Percentiles rank a stretch among this genome's conserved stretches.
Conservation (phyloP, 306 rosid genomes). For the Hylodesmum podocarpum region DNA sequence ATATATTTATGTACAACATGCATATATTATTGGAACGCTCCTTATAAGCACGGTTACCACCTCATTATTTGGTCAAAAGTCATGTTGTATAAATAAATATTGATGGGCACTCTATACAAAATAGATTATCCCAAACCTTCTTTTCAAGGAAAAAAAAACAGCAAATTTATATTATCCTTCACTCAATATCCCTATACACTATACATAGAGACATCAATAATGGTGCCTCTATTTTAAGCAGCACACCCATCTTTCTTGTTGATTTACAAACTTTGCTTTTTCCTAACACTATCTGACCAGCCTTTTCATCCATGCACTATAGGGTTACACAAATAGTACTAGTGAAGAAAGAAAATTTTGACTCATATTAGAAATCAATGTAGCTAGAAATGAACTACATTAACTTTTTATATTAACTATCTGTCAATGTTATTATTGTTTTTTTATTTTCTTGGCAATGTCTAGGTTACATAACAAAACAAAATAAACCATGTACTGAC, state of each 20-base stretch:
- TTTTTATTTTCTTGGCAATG: background rate
- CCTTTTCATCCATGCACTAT: conserved; percentile 22
- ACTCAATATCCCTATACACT: background rate
- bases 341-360: background rate
- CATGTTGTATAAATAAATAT: background rate
- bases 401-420: background rate
- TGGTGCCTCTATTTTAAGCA: conserved; percentile 33
- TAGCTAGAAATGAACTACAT: conserved; percentile 6
- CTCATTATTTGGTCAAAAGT: conserved; percentile 32
- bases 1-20: background rate
- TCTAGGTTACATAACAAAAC: conserved; percentile 2
- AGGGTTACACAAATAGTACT: background rate
- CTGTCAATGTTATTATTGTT: background rate
- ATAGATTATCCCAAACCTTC: conserved; percentile 23
- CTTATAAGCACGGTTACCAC: background rate
- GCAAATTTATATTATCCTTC: background rate
- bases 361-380: background rate
- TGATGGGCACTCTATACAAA: background rate
- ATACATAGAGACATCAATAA: conserved; percentile 23
- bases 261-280: conserved; percentile 25
- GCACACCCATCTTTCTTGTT: conserved; percentile 24
- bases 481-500: background rate
- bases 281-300: conserved; percentile 8
- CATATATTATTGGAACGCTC: background rate
- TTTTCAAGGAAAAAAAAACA: background rate